Percentiles rank a stretch among this genome's conserved stretches.
Conservation (phyloP, 2,329 filamentous ascomycete genomes). For the Aspergillus tamarii region DNA sequence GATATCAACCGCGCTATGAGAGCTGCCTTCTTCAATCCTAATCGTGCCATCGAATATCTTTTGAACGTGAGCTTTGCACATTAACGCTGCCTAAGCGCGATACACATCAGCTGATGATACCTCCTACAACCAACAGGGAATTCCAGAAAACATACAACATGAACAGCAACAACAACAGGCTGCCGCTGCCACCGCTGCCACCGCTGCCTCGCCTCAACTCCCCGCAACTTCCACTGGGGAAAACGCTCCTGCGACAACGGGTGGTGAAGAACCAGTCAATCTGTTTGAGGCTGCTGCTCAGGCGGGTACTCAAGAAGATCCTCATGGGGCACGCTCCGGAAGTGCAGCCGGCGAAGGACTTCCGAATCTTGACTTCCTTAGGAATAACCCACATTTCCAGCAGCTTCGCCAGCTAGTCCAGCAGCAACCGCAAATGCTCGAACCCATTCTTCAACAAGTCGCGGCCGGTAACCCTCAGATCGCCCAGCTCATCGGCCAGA, state of each 20-base stretch:
- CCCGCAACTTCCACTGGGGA: slow-evolving; percentile 33
- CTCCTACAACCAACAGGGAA: slow-evolving; percentile 63
- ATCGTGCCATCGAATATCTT: slow-evolving; percentile 95
- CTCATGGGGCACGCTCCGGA: slow-evolving; percentile 42
- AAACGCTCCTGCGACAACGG: slow-evolving; percentile 40
- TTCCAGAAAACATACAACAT: slow-evolving; percentile 80
- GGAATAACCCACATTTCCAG: slow-evolving; percentile 96
- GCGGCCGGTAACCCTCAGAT: slow-evolving; percentile 93
- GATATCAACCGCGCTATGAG: slow-evolving; percentile 94
- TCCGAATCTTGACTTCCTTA: slow-evolving; percentile 87
- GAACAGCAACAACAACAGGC: slow-evolving; percentile 71
- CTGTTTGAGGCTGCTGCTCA: slow-evolving; percentile 92
- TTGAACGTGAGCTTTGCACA: slow-evolving; percentile 67
- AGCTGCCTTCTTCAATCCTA: slow-evolving; percentile 94
- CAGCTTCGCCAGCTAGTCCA: slow-evolving; percentile 96
- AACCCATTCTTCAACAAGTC: slow-evolving; percentile 95
- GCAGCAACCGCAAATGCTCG: slow-evolving; percentile 96
- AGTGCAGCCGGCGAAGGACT: slow-evolving; percentile 57
- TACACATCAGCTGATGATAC: background rate
- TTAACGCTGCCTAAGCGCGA: background rate
- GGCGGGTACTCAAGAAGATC: slow-evolving; percentile 56
- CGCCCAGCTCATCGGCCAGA: slow-evolving; percentile 85
- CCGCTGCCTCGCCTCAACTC: slow-evolving; percentile 48
- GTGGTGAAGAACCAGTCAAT: slow-evolving; percentile 71
- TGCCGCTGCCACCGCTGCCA: slow-evolving; percentile 49